A percentile compares a stretch with the other conserved stretches of the same genome.
phyloP scores from a whole-genome alignment of 345 rosid genomes.

The Diplotaxis tenuifolia region DNA sequence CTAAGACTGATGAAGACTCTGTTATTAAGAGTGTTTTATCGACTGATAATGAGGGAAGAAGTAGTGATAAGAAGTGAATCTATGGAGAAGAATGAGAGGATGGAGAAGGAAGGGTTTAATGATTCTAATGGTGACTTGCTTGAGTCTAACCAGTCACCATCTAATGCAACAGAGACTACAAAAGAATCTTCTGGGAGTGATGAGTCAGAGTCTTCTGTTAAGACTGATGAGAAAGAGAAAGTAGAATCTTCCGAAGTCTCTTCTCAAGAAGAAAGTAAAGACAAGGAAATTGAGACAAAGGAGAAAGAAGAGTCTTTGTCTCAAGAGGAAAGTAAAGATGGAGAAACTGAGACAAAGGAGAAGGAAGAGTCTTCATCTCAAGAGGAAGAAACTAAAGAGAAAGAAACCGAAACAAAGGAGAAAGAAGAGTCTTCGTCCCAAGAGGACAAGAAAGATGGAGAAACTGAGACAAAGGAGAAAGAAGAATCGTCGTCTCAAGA shows the following conservation, averaged over 20 bases:
- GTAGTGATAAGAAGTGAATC: constrained; percentile 41
- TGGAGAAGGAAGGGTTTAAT: constrained; percentile 36
- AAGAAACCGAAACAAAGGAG: background rate
- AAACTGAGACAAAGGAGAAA: constrained; percentile 20
- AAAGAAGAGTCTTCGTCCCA: background rate
- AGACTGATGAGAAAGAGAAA: constrained; percentile 33
- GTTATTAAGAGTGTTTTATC: constrained; percentile 37
- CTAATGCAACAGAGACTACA: constrained; percentile 33
- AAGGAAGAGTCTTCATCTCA: background rate
- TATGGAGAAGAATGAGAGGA: constrained; percentile 39
- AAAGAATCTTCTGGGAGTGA: constrained; percentile 8
- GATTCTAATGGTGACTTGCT: constrained; percentile 43
- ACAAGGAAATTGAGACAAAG: background rate
- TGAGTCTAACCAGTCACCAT: constrained; percentile 32
- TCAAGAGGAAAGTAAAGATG: background rate
- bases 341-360: background rate
- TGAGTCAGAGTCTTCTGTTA: constrained; percentile 12
- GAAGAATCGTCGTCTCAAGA: background rate
- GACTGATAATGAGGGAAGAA: constrained; percentile 27
- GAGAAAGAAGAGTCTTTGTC: constrained; percentile 21
- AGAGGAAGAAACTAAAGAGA: background rate
- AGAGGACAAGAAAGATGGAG: background rate
- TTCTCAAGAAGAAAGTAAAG: constrained; percentile 4
- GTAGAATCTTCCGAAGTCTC: constrained; percentile 16
- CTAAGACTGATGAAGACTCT: constrained; percentile 35